Percentiles rank a stretch among this genome's conserved stretches.
Evolutionary conservation across 352 stramenopile species (phyloP).

Genomic region (Phytopythium oedochilum): DNA sequence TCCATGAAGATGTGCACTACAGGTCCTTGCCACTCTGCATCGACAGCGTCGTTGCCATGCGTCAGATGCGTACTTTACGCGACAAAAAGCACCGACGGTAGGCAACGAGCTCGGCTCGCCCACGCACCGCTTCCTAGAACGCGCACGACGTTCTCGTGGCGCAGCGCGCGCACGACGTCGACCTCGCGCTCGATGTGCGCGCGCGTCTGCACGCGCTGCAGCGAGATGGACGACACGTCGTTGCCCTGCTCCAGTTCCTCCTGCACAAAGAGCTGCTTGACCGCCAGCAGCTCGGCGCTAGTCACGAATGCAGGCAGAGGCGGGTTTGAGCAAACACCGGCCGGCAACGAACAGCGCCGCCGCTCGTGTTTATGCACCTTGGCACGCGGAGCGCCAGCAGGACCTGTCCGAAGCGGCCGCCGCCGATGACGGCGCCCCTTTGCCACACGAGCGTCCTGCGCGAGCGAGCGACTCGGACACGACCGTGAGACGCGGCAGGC

Average conservation of each 20-base stretch:
- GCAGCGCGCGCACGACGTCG: slow-evolving; percentile 34
- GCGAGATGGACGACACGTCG: slow-evolving; percentile 50
- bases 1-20: slow-evolving; percentile 83
- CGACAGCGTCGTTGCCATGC: neutral
- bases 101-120: too few relatives aligned
- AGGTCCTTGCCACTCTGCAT: slow-evolving; percentile 42
- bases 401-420: slow-evolving; percentile 69
- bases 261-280: slow-evolving; percentile 86
- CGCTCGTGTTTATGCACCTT: slow-evolving; percentile 21
- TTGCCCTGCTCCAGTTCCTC: slow-evolving; percentile 71
- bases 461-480: neutral
- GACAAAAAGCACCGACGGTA: too few relatives aligned
- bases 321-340: neutral
- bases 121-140: slow-evolving; percentile 51
- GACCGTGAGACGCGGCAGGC: neutral
- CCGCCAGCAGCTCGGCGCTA: slow-evolving; percentile 79
- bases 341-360: neutral
- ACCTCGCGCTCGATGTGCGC: slow-evolving; percentile 59
- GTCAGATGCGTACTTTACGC: neutral
- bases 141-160: slow-evolving; percentile 59
- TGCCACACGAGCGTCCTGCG: slow-evolving; percentile 64
- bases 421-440: slow-evolving; percentile 53
- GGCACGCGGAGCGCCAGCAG: slow-evolving; percentile 61
- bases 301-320: neutral
- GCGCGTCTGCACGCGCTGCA: slow-evolving; percentile 46